Conservation (phyloP, 2,329 filamentous ascomycete species). For the Esteya vermicola region DNA sequence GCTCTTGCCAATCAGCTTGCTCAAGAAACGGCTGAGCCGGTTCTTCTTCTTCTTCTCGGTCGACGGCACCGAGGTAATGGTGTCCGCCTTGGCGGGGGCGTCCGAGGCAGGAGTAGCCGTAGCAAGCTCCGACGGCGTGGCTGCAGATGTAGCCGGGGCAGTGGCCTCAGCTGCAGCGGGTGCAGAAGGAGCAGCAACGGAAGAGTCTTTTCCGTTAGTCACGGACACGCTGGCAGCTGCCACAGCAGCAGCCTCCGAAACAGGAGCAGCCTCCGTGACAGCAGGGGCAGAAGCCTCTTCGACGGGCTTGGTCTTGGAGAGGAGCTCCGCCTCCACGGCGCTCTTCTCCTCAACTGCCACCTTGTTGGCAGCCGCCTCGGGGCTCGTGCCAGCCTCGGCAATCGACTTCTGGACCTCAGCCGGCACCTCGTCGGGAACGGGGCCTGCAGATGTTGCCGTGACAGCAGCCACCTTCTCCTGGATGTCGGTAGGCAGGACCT, state of each 20-base stretch:
- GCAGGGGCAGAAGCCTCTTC: constrained; percentile 26
- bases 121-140: neutral
- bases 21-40: constrained; percentile 48
- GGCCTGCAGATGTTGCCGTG: constrained; percentile 24
- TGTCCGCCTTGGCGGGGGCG: constrained; percentile 8
- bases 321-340: constrained; percentile 57
- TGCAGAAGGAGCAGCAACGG: constrained; percentile 7
- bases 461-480: constrained; percentile 31
- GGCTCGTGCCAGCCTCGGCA: constrained; percentile 40
- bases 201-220: constrained; percentile 18
- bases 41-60: constrained; percentile 53
- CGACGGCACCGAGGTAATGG: constrained; percentile 15
- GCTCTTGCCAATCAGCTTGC: constrained; percentile 31
- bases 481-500: constrained; percentile 32
- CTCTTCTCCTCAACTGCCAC: constrained; percentile 63
- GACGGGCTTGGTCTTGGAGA: constrained; percentile 54
- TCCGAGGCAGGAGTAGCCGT: constrained; percentile 22
- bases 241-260: constrained; percentile 10
- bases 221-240: neutral
- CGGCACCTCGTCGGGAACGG: constrained; percentile 35
- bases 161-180: constrained; percentile 23
- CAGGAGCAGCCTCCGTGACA: constrained; percentile 17
- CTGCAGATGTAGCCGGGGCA: constrained; percentile 13
- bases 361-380: constrained; percentile 58
- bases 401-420: constrained; percentile 43